A percentile compares a stretch with the other conserved stretches of the same genome.
Evolutionary conservation across 805 yeast species (phyloP).

Genomic region (Lachancea fermentati): DNA sequence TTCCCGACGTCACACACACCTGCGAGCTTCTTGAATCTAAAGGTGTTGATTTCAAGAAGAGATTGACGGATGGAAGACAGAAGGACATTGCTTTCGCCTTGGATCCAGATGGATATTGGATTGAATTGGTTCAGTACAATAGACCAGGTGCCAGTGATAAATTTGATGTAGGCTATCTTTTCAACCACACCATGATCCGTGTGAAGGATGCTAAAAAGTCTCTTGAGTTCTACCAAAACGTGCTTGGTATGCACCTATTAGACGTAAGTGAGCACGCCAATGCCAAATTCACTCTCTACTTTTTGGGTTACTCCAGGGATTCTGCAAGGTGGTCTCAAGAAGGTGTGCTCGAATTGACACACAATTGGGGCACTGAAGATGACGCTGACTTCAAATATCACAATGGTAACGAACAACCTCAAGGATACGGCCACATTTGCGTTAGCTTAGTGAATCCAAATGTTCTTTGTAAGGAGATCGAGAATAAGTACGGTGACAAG

Average conservation of each 20-base stretch:
- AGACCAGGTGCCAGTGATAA: constrained; percentile 13
- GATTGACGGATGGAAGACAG: constrained; percentile 83
- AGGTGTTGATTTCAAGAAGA: constrained; percentile 78
- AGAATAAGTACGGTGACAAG: constrained; percentile 40
- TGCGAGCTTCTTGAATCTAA: constrained; percentile 53
- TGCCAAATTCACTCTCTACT: constrained; percentile 82
- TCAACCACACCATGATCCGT: constrained; percentile 92
- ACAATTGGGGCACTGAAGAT: constrained; percentile 91
- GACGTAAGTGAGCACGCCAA: constrained; percentile 49
- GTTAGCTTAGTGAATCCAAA: constrained; percentile 59
- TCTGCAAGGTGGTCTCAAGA: constrained; percentile 42
- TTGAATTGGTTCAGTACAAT: constrained; percentile 71
- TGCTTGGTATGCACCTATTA: constrained; percentile 74
- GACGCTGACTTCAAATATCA: constrained; percentile 75
- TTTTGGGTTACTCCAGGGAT: constrained; percentile 62
- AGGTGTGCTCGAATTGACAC: constrained; percentile 82
- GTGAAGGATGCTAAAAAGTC: constrained; percentile 78
- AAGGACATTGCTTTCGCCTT: constrained; percentile 88
- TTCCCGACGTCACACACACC: constrained; percentile 63
- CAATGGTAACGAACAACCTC: constrained; percentile 70
- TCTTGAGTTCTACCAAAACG: constrained; percentile 69
- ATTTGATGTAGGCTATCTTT: constrained; percentile 26
- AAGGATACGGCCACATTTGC: constrained; percentile 86
- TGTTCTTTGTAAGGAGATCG: constrained; percentile 41
- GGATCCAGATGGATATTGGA: constrained; percentile 97